phyloP scores from a whole-genome alignment of 2,329 filamentous ascomycete genomes.

The Purpureocillium takamizusanense region DNA sequence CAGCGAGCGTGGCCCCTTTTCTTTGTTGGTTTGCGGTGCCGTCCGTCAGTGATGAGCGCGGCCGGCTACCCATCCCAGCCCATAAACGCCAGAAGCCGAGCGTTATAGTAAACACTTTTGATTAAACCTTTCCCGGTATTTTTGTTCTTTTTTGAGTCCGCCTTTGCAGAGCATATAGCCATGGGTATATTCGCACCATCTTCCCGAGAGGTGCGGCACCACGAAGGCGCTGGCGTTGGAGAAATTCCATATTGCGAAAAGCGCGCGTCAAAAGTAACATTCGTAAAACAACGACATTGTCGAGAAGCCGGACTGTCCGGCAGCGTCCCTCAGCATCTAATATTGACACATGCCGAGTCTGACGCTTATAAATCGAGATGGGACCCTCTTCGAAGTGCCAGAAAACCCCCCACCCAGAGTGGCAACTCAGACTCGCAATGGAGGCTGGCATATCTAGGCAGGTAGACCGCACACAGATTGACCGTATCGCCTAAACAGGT shows the following conservation, averaged over 20 bases:
- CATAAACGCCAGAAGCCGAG: neutral
- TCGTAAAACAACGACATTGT: neutral
- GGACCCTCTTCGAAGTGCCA: no score
- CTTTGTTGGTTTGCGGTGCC: no score
- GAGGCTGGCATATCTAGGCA: no score
- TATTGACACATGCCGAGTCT: no score
- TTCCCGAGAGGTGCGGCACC: neutral
- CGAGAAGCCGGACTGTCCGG: neutral
- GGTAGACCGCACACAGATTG: no score
- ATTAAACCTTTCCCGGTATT: neutral
- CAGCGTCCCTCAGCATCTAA: no score
- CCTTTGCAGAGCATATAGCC: neutral
- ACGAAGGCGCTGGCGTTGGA: conserved; percentile 1
- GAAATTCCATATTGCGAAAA: neutral
- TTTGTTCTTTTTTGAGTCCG: neutral
- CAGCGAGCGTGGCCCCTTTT: neutral
- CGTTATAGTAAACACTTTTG: neutral
- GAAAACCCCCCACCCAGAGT: no score
- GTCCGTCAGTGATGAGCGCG: no score
- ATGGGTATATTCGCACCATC: conserved; percentile 1
- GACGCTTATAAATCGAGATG: no score
- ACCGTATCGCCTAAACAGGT: no score
- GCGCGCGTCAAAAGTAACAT: neutral
- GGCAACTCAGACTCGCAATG: no score
- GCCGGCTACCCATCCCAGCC: no score